Conservation (phyloP, 768 basidiomycete species). For the Phallus indusiatus region DNA sequence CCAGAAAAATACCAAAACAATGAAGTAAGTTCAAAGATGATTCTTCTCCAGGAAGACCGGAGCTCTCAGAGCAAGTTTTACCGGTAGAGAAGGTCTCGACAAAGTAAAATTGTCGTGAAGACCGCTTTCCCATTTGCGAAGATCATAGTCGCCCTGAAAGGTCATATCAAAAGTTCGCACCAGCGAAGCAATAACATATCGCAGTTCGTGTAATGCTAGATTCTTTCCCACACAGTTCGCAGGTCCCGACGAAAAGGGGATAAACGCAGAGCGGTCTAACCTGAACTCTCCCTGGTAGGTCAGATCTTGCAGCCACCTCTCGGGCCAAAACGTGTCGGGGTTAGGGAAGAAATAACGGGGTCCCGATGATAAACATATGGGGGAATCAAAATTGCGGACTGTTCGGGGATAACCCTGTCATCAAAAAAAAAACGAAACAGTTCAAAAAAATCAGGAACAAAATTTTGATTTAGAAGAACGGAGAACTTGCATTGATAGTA, state of each 20-base stretch:
- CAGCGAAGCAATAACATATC: constrained; percentile 28
- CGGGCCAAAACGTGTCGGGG: constrained; percentile 35
- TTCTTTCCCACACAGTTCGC: constrained; percentile 43
- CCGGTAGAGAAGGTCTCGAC: constrained; percentile 17
- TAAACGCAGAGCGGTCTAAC: background rate
- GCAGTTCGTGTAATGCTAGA: constrained; percentile 34
- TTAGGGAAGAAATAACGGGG: constrained; percentile 34
- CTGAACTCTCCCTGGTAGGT: background rate
- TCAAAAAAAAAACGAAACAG: background rate
- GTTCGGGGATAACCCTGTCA: background rate
- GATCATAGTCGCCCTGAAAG: constrained; percentile 25
- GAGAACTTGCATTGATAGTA: constrained; percentile 32
- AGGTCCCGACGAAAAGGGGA: constrained; percentile 31
- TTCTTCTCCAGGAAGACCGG: too few relatives aligned
- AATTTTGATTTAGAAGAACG: background rate
- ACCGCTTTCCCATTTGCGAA: constrained; percentile 18
- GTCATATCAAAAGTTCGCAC: constrained; percentile 29
- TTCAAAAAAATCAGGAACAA: background rate
- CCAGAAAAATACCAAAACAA: too few relatives aligned
- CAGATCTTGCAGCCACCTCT: constrained; percentile 25
- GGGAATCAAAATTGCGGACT: background rate
- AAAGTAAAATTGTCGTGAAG: constrained; percentile 23
- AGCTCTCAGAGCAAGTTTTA: background rate
- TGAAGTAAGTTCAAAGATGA: too few relatives aligned
- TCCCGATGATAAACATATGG: constrained; percentile 28